Percentiles rank a stretch among this genome's conserved stretches.
Evolutionary conservation across 2,329 filamentous ascomycete genomes (phyloP).

Genomic region (Ustulina deusta): DNA sequence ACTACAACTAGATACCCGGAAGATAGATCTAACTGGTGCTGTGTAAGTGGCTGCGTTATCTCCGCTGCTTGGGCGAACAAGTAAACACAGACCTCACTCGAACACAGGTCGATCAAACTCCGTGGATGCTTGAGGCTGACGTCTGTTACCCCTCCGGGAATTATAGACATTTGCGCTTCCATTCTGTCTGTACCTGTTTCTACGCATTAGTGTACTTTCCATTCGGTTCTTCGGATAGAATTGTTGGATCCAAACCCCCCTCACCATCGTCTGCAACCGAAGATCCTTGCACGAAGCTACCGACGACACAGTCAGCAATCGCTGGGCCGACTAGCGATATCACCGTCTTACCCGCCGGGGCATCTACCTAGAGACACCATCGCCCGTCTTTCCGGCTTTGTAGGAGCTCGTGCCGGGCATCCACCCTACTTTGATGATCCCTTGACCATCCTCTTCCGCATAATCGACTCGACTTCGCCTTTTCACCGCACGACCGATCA

Average conservation of each 20-base stretch:
- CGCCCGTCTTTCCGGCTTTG: slow-evolving; percentile 43
- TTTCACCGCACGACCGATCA: slow-evolving; percentile 34
- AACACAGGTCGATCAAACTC: background rate
- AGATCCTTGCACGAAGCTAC: slow-evolving; percentile 18
- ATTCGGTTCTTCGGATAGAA: slow-evolving; percentile 20
- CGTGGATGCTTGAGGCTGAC: slow-evolving; percentile 23
- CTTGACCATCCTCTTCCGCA: slow-evolving; percentile 43
- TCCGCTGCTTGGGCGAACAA: background rate
- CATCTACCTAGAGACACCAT: slow-evolving; percentile 37
- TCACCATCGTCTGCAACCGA: slow-evolving; percentile 11
- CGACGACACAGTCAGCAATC: slow-evolving; percentile 34
- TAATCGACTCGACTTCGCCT: slow-evolving; percentile 38
- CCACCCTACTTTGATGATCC: slow-evolving; percentile 46
- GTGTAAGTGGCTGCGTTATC: slow-evolving; percentile 34
- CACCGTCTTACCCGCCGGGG: slow-evolving; percentile 1
- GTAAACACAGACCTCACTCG: background rate
- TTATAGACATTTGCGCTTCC: slow-evolving; percentile 34
- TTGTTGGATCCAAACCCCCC: slow-evolving; percentile 21
- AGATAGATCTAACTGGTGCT: slow-evolving; percentile 37
- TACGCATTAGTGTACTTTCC: slow-evolving; percentile 20
- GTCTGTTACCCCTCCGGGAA: slow-evolving; percentile 11
- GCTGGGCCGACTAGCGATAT: slow-evolving; percentile 21
- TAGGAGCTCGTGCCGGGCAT: slow-evolving; percentile 46
- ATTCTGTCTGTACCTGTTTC: slow-evolving; percentile 35
- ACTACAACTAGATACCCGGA: slow-evolving; percentile 36